These are phyloP conservation scores for Exophiala lecanii-corni DNA, from an alignment of 2,329 filamentous ascomycete species.

Conservation along the genomic window DNA sequence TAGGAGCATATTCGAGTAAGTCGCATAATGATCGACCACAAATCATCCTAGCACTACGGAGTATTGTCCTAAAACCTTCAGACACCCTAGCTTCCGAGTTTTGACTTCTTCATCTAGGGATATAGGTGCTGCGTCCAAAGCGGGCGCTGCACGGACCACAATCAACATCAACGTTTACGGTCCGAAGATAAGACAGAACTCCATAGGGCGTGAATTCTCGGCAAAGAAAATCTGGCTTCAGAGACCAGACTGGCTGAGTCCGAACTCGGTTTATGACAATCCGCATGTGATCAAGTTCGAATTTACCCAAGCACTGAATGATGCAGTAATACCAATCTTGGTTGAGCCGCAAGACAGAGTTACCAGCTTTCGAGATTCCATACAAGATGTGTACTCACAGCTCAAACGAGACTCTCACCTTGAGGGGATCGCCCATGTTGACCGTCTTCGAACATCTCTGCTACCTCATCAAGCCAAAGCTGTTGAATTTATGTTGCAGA, in stretches of 20 bases:
- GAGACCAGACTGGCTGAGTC: conserved; percentile 9
- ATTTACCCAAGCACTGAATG: background rate
- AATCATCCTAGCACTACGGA: background rate
- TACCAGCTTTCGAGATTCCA: conserved; percentile 7
- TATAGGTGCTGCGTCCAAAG: conserved; percentile 10
- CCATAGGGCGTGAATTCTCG: conserved; percentile 8
- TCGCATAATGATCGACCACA: too few species aligned
- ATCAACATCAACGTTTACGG: conserved; percentile 23
- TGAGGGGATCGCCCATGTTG: conserved; percentile 7
- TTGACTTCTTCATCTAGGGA: conserved; percentile 2
- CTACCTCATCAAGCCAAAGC: conserved; percentile 18
- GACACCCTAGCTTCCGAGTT: too few species aligned
- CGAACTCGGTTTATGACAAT: conserved; percentile 17
- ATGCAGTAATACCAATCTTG: background rate
- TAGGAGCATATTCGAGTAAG: conserved; percentile 14
- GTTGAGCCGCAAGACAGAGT: background rate
- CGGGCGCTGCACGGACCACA: conserved; percentile 9
- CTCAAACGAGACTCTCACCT: conserved; percentile 12
- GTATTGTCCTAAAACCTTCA: background rate
- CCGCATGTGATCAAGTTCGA: conserved; percentile 12
- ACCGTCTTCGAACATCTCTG: conserved; percentile 5
- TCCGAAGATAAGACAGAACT: background rate
- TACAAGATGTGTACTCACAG: conserved; percentile 12
- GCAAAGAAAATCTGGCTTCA: conserved; percentile 15
- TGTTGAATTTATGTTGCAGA: conserved; percentile 19